Evolutionary conservation across 1,284 basidiomycete species (phyloP), one percentile per base, ranked within the genome.

Genomic region (Sanghuangporus sanghuang): DNA sequence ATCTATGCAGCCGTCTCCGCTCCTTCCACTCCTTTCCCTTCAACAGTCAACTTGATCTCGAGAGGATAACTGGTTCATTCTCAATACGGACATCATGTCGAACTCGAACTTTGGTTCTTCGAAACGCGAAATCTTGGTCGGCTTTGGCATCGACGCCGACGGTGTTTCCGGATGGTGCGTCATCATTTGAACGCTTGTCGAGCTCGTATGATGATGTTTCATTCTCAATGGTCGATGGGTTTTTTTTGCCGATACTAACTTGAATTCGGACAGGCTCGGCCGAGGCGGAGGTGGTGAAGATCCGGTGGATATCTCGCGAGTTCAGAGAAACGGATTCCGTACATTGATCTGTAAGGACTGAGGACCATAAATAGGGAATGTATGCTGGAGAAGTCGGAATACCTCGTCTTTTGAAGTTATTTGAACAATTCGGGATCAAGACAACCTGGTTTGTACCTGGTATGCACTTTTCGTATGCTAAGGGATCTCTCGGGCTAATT

Each of bases 361-460:
- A n/a, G 16, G 18, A 35, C 12, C 7, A 9, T 38, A 12, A 49
- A 3, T 61, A 84, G 85, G 87, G 87, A 6, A 80, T 89, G 76
- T 89, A 82, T 68, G 85, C 90, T 0, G 90, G 89, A 14, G 89
- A 92, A 72, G 87, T 90, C 38, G 90, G 87, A 18, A 78, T 81
- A 0, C 85, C 82, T 3, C 83, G 89, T 12, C 77, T 92, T 4
- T 76, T 92, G 66, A 88, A 86, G 72, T 74, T 92, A 18, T 90
- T 92, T 74, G 76, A 79, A n/a, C 90, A 90, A 72, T 88, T 88
- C 70, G 75, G 78, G 8, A 86, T 91, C 66, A 89, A 82, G 68
- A 81, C 83, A 35, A 83, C 79, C 3, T 91, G 85, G 88, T 92
- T 89, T 71, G 87, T 92, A 63, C 89, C 86, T 18, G 85, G 85